Base-by-base conservation (phyloP, 768 basidiomycete species). In the Clathrus columnatus region DNA sequence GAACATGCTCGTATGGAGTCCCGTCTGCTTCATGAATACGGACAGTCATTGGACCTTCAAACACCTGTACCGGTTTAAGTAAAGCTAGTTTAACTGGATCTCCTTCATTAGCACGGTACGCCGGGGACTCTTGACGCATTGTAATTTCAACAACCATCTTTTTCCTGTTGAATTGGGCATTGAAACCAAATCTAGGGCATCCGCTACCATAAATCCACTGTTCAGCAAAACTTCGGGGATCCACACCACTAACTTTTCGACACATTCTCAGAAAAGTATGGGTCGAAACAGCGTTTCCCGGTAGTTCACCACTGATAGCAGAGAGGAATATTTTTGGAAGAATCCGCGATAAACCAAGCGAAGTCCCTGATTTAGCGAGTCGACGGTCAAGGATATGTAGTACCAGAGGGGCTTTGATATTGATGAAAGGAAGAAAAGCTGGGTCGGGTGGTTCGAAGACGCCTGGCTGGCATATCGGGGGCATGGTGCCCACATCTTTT, bases 131-230 rank as follows among this genome's bases (percentile, higher is more conserved):
- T 68, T 98, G 95, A 57, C 84, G 78, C 82, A 98, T 92, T 2
- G 85, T 87, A 60, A 99, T 87, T 68, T 98, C 96, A 32, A 99
- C 91, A 1, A 92, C 87, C 87, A 98, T 96, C 71, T 93, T 92
- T 78, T 97, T 98, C 64, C 93, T 77, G 67, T 97, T 95, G 71
- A 98, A 98, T 30, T 83, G 84, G 0, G 95, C 92, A 11, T 83
- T 82, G 67, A 99, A 88, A 0, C 80, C 81, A 66, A 99, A 93
- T 2, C 84, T 79, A 0, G 96, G 96, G 67, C 93, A 96, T 20
- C 96, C 96, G 67, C 89, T 92, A 11, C 94, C 94, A 64, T 93
- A 96, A 59, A 99, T 91, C 96, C 96, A 99, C 68, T 98, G 95
- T 64, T 98, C 93, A n/a, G 91, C 90, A 65, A 99, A 99, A 26